Conservation (phyloP, 139 green algal species). For the Coelastrella sp. region DNA sequence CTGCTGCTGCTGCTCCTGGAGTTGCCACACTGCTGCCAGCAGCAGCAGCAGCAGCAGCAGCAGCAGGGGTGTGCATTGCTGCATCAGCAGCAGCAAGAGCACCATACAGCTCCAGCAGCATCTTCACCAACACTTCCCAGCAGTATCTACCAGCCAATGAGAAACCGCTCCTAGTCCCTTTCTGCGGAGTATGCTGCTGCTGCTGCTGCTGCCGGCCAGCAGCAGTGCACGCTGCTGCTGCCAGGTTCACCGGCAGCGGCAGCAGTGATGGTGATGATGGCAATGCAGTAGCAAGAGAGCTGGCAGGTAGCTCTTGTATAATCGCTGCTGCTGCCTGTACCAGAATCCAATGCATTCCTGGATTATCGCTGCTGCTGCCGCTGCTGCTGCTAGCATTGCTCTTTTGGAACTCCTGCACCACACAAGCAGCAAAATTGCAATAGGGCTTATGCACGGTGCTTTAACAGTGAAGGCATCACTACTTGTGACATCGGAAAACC, state of each 20-base stretch:
- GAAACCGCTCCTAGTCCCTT: no score
- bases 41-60: neutral
- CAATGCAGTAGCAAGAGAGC: neutral
- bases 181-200: neutral
- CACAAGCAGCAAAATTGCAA: neutral
- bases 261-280: neutral
- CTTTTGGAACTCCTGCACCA: neutral
- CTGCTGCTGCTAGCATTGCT: slow-evolving; percentile 15
- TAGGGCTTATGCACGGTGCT: no score
- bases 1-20: neutral
- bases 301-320: neutral
- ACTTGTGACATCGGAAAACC: no score
- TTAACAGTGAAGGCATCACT: no score
- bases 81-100: neutral
- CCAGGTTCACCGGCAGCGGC: neutral
- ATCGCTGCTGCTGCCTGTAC: neutral
- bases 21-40: neutral
- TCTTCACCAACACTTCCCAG: neutral
- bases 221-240: neutral
- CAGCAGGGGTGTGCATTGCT: neutral
- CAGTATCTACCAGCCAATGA: neutral
- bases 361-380: neutral
- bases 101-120: neutral
- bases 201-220: slow-evolving; percentile 14
- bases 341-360: neutral